Evolutionary conservation across 139 green algal species (phyloP), one percentile per base, ranked within the genome.

Genomic region (Diplosphaera chodatii): DNA sequence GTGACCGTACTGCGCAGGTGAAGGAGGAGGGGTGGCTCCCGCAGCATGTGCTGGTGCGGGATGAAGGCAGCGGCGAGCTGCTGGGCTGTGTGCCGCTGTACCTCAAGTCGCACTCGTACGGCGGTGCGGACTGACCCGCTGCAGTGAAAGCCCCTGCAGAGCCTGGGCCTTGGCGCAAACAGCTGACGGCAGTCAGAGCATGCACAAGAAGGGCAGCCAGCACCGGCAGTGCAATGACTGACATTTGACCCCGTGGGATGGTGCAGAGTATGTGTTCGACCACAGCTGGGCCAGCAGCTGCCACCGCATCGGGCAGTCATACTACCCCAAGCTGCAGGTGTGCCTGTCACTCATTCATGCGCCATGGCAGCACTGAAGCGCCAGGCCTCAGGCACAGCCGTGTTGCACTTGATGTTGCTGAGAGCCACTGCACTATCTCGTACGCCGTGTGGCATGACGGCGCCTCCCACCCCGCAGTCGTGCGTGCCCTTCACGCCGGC

Each of bases 401-500:
- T 48, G 37, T 48, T 6, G 37, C n/a, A n/a, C n/a, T n/a, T n/a
- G n/a, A n/a, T n/a, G n/a, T n/a, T n/a, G n/a, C n/a, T n/a, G n/a
- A n/a, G n/a, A n/a, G n/a, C n/a, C n/a, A n/a, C n/a, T n/a, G n/a
- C n/a, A n/a, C n/a, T n/a, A n/a, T n/a, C n/a, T n/a, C n/a, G n/a
- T n/a, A n/a, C n/a, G n/a, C 10, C 37, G 10, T 48, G 37, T 20
- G 37, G 37, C 8, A 20, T 6, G 8, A 48, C 10, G 37, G 37
- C 10, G 6, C 37, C 37, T 48, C 10, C 37, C 37, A 10, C 37
- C 10, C 8, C 37, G 48, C 48, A 79, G 68, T 68, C 37, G 16
- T 92, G 86, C n/a, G 92, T 98, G 55, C 92, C 92, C 27, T 98
- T 97, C 83, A 92, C 90, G 0, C 92, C 92, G 18, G 93, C 90